Base-by-base conservation (phyloP, 208 protist genomes). In the Phytomonas sp. region DNA sequence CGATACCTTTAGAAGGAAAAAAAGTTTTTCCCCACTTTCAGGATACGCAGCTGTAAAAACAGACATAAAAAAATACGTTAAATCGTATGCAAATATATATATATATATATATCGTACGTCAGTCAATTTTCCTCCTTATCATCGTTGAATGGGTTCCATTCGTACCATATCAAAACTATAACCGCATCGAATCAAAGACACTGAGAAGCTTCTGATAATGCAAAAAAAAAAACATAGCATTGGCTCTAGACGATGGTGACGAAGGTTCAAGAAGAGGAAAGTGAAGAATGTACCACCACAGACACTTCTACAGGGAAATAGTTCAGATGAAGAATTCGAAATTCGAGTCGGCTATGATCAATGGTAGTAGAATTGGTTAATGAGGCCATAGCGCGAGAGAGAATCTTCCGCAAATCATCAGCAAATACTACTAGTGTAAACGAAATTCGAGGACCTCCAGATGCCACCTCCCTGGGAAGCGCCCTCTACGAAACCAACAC, bases 61-160 rank as follows among this genome's bases (percentile, higher is more conserved):
- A 17, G 15, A 68, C 4, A 20, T 29, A 28, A 5, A 68, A 20
- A 4, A 3, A 33, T 33, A 62, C 17, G 23, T 32, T 2, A n/a
- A 68, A 43, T 29, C 15, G 15, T 68, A 68, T 68, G 37, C 33
- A 67, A 40, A 66, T 66, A 66, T 66, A 67, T 62, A 67, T 62
- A 67, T 66, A 67, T 67, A 60, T 29, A 43, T 68, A 43, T 40
- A 1, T 26, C 62, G 34, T 23, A 15, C 40, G 4, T 51, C 1
- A 20, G n/a, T 51, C 13, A 4, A 51, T 20, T 51, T 9, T 9
- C 36, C 36, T 40, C 9, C 13, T 51, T 2, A 23, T 51, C 4
- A 51, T 51, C 40, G 13, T 17, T 51, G 1, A 51, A 51, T 51
- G 20, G 40, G 40, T 51, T 2, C 4, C 40, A 17, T 51, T 4